Conservation (phyloP, 306 rosid genomes). For the Lathyrus oleraceus region DNA sequence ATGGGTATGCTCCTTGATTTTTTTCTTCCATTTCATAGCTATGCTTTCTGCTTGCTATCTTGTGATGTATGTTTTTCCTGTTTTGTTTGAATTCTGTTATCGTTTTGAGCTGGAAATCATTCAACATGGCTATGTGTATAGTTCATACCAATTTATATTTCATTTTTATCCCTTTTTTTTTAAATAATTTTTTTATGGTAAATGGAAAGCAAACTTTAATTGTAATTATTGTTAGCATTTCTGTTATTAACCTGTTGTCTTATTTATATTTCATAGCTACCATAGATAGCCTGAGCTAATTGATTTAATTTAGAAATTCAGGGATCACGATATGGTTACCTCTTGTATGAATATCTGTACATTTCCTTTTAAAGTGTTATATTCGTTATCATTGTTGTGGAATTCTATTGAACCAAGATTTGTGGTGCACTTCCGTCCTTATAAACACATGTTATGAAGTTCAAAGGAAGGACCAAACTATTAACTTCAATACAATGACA, state of each 20-base stretch:
- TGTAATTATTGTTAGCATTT: not conserved
- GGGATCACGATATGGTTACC: not conserved
- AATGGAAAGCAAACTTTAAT: not conserved
- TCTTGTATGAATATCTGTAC: not conserved
- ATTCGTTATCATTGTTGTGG: not conserved
- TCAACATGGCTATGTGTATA: not conserved
- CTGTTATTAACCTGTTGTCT: not conserved
- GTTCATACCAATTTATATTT: not conserved
- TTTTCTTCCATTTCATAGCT: constrained; percentile 11
- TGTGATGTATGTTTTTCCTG: not conserved
- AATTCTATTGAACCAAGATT: no score
- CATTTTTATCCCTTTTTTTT: not conserved
- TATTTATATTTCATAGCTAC: not conserved
- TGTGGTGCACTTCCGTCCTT: no score
- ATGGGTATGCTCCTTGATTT: constrained; percentile 57
- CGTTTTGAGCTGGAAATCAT: constrained; percentile 18
- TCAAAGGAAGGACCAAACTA: no score
- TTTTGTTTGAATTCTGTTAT: constrained; percentile 10
- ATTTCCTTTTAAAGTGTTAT: not conserved
- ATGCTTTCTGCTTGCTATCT: not conserved
- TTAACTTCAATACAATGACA: no score
- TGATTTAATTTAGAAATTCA: not conserved
- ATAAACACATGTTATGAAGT: no score
- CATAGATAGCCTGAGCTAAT: not conserved
- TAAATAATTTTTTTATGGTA: not conserved